Percentiles rank a stretch among this genome's conserved stretches.
Conservation (phyloP, 2,329 filamentous ascomycete genomes). For the Venturiaceae sp. region DNA sequence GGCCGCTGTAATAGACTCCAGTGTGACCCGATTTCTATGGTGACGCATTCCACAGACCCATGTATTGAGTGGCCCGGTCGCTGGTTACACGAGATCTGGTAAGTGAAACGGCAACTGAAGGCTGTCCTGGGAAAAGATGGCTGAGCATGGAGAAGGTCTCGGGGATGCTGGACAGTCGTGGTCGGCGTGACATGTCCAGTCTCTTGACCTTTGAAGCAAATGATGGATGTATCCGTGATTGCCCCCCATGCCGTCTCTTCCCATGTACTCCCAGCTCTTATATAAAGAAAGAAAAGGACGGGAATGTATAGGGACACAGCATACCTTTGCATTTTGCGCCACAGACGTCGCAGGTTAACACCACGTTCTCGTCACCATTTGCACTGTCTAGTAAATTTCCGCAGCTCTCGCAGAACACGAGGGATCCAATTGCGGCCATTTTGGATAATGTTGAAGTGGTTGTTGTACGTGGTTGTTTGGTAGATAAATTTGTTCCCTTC, state of each 20-base stretch:
- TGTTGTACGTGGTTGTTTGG: neutral
- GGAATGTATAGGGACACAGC: neutral
- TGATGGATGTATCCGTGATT: neutral
- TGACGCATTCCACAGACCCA: neutral
- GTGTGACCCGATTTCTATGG: neutral
- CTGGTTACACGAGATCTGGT: neutral
- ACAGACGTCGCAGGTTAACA: conserved; percentile 77
- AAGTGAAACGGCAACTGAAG: neutral
- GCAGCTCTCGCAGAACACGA: conserved; percentile 89
- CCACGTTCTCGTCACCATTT: conserved; percentile 64
- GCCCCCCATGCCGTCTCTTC: neutral
- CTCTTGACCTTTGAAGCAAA: neutral
- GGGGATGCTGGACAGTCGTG: neutral
- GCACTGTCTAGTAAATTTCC: conserved; percentile 81
- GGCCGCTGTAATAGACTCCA: neutral
- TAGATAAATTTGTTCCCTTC: neutral
- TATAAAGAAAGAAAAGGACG: neutral
- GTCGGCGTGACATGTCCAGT: neutral
- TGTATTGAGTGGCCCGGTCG: neutral
- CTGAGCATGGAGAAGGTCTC: neutral
- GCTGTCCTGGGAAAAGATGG: neutral
- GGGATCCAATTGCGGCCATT: conserved; percentile 84
- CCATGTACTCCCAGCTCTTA: neutral
- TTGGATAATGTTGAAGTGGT: neutral
- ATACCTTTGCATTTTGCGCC: conserved; percentile 74